These are phyloP conservation scores for Calonectria pteridis DNA, from an alignment of 2,329 filamentous ascomycete genomes.

Conservation along the genomic window DNA sequence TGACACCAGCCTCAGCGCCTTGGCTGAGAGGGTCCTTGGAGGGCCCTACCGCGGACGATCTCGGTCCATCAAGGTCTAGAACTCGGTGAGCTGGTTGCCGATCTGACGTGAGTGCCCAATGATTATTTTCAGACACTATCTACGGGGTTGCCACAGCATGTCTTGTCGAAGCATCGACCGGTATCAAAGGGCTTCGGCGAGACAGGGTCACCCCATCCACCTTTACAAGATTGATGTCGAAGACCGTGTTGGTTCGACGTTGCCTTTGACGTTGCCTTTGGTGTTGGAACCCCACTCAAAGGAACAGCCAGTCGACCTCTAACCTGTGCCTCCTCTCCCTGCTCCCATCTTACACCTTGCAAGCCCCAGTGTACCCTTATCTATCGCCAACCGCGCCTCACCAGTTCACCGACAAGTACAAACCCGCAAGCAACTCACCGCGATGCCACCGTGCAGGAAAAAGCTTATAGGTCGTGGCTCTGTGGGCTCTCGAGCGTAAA, in stretches of 20 bases:
- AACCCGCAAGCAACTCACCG: slow-evolving; percentile 8
- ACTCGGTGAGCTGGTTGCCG: slow-evolving; percentile 37
- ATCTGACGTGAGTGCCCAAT: slow-evolving; percentile 38
- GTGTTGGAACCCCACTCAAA: background rate
- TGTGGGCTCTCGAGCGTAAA: slow-evolving; percentile 52
- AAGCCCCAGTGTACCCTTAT: background rate
- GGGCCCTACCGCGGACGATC: slow-evolving; percentile 19
- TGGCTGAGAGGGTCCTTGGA: slow-evolving; percentile 29
- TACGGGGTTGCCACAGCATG: slow-evolving; percentile 11
- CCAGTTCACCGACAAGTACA: background rate
- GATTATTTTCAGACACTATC: slow-evolving; percentile 17
- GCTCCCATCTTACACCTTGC: background rate
- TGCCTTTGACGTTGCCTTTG: background rate
- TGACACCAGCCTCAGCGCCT: slow-evolving; percentile 14
- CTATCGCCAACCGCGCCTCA: slow-evolving; percentile 1
- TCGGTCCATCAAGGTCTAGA: slow-evolving; percentile 40
- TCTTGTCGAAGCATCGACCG: slow-evolving; percentile 16
- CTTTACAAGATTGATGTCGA: background rate
- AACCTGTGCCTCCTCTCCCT: background rate
- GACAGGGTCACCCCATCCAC: background rate
- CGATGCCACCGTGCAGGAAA: background rate
- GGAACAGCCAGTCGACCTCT: slow-evolving; percentile 5
- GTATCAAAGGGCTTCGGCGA: background rate
- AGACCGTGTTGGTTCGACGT: background rate
- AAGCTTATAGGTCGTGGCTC: slow-evolving; percentile 19